A percentile compares a stretch with the other conserved stretches of the same genome.
These are phyloP conservation scores for Botrytis galanthina DNA, from an alignment of 2,329 filamentous ascomycete genomes.

Conservation along the genomic window DNA sequence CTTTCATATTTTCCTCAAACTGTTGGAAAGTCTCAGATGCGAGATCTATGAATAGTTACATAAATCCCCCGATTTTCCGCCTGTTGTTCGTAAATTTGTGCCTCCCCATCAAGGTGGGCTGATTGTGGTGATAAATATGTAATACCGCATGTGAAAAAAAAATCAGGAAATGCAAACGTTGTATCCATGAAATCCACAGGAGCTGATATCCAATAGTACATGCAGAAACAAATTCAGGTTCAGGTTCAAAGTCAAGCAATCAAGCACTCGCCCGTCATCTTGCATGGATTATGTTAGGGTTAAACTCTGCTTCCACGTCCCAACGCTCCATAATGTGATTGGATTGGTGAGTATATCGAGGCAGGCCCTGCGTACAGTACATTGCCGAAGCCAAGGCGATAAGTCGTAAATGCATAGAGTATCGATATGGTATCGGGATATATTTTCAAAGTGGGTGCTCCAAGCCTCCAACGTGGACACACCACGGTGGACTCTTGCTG, in stretches of 20 bases:
- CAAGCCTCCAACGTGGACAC: not conserved
- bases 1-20: not conserved
- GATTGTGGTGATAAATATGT: not conserved
- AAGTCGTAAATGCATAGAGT: not conserved
- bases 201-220: not conserved
- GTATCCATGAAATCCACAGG: not conserved
- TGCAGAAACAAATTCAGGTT: not conserved
- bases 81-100: constrained; percentile 10
- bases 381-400: constrained; percentile 7
- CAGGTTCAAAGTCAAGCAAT: not conserved
- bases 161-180: not conserved
- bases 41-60: constrained; percentile 1
- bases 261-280: constrained; percentile 10
- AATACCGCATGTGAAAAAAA: not conserved
- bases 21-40: not conserved
- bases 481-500: not conserved
- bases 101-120: not conserved
- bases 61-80: not conserved
- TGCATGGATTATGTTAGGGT: not conserved
- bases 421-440: not conserved
- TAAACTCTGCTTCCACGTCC: not conserved
- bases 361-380: not conserved
- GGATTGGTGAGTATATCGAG: constrained; percentile 4
- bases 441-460: not conserved
- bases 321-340: constrained; percentile 2